These are phyloP conservation scores for Biscogniauxia marginata DNA, from an alignment of 2,329 filamentous ascomycete species.

Conservation along the genomic window DNA sequence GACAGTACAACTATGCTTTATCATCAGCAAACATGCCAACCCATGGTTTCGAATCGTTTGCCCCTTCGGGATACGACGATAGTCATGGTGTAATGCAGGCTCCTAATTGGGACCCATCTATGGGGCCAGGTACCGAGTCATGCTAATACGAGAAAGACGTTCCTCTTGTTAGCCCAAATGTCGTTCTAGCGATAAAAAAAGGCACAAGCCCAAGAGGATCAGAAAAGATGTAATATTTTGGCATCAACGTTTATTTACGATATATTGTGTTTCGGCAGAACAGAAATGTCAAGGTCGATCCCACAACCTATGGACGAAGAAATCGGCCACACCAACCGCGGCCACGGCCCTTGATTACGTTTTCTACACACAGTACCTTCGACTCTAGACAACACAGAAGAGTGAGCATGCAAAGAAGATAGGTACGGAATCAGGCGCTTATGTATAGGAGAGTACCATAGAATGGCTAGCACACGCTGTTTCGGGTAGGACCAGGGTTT, in stretches of 20 bases:
- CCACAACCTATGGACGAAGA: neutral
- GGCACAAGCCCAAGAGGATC: neutral
- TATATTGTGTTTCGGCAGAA: neutral
- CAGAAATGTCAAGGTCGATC: neutral
- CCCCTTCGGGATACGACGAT: neutral
- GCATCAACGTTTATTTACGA: neutral
- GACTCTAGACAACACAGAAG: neutral
- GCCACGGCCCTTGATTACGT: neutral
- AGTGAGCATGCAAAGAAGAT: neutral
- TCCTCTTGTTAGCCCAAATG: neutral
- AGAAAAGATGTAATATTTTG: neutral
- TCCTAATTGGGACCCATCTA: neutral
- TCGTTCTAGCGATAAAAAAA: neutral
- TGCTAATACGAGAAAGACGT: neutral
- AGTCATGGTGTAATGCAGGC: neutral
- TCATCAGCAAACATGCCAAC: neutral
- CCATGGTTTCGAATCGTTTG: neutral
- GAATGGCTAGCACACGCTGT: neutral
- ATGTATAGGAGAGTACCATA: neutral
- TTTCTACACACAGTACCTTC: neutral
- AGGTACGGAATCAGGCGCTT: neutral
- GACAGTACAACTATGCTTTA: neutral
- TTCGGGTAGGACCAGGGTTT: neutral
- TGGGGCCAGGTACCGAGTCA: neutral
- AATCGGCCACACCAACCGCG: neutral